Conservation (phyloP, 192 early-diverging fungal genomes). For the Coemansia pectinata region DNA sequence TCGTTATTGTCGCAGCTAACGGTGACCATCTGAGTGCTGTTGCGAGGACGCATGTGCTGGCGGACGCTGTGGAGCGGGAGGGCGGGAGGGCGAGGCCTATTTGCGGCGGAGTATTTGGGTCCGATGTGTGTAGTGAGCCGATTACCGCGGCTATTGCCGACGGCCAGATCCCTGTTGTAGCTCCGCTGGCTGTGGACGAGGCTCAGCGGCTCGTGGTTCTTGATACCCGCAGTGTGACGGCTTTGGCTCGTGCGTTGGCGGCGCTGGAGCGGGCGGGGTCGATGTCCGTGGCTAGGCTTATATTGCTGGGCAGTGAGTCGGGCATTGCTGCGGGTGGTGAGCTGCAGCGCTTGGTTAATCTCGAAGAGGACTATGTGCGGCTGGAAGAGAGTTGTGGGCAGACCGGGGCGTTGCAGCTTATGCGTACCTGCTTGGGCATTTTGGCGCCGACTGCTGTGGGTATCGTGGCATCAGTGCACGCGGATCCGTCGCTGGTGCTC, state of each 20-base stretch:
- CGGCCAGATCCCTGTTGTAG: slow-evolving; percentile 64
- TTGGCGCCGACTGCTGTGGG: slow-evolving; percentile 75
- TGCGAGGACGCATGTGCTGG: slow-evolving; percentile 28
- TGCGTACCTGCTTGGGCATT: slow-evolving; percentile 63
- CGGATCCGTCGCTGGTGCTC: slow-evolving; percentile 47
- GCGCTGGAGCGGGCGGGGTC: slow-evolving; percentile 59
- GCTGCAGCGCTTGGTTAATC: slow-evolving; percentile 77
- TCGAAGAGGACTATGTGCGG: slow-evolving; percentile 71
- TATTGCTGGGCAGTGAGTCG: slow-evolving; percentile 49
- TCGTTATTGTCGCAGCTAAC: slow-evolving; percentile 9
- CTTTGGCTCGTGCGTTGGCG: slow-evolving; percentile 59
- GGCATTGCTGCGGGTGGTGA: slow-evolving; percentile 48
- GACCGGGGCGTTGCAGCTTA: slow-evolving; percentile 58
- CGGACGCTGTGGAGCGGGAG: slow-evolving; percentile 70
- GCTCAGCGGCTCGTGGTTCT: slow-evolving; percentile 42
- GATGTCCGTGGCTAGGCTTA: slow-evolving; percentile 71
- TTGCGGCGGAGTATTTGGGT: slow-evolving; percentile 63
- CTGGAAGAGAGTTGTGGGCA: slow-evolving; percentile 20
- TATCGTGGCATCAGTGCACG: slow-evolving; percentile 66
- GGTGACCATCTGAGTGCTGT: slow-evolving; percentile 19
- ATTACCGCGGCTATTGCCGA: slow-evolving; percentile 64
- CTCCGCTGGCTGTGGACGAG: slow-evolving; percentile 57
- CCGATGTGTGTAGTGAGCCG: slow-evolving; percentile 43
- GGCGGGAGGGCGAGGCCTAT: slow-evolving; percentile 72
- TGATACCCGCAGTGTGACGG: slow-evolving; percentile 42